These are phyloP conservation scores for Podila verticillata DNA, from an alignment of 192 early-diverging fungal species.

Conservation along the genomic window DNA sequence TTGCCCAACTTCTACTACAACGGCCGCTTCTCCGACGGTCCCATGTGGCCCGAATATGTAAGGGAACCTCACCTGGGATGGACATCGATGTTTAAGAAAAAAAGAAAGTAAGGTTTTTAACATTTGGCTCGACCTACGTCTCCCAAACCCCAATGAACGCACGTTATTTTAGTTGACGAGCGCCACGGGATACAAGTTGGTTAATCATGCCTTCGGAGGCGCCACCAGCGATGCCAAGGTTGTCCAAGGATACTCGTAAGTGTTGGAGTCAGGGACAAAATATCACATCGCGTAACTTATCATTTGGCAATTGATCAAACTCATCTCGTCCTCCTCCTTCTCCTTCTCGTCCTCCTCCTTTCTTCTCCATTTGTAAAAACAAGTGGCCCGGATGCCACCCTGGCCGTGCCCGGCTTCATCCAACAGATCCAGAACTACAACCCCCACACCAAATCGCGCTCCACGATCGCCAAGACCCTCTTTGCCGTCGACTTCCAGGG, in stretches of 20 bases:
- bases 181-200: conserved; percentile 16
- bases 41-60: conserved; percentile 57
- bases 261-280: no score
- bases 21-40: conserved; percentile 62
- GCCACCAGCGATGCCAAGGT: conserved; percentile 43
- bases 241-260: conserved; percentile 32
- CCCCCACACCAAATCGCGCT: neutral
- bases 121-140: no score
- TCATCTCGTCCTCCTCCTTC: no score
- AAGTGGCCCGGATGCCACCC: conserved; percentile 9
- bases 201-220: conserved; percentile 54
- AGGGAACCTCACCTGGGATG: neutral
- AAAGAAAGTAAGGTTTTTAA: neutral
- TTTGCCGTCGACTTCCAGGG: conserved; percentile 36
- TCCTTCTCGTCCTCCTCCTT: no score
- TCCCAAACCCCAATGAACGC: neutral
- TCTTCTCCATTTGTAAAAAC: neutral
- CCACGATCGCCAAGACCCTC: neutral
- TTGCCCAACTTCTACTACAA: conserved; percentile 10
- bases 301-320: neutral
- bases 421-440: conserved; percentile 27
- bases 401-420: conserved; percentile 38
- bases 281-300: no score
- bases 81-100: neutral
- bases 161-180: conserved; percentile 16